Evolutionary conservation across 2,329 filamentous ascomycete species (phyloP).

Genomic region (Fusarium torulosum): DNA sequence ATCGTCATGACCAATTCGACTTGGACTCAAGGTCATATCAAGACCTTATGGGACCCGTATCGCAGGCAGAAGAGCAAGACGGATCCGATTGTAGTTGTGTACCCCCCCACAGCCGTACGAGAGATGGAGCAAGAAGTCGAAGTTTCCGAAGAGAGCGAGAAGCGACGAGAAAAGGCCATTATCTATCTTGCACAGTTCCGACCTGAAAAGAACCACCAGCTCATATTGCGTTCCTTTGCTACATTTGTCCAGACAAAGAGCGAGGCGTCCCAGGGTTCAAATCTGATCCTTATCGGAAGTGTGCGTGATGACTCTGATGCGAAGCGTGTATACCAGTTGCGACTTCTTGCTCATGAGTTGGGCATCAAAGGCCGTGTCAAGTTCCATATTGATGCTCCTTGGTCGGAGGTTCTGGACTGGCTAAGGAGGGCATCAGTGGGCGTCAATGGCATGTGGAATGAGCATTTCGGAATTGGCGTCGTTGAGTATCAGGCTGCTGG

Average conservation of each 20-base stretch:
- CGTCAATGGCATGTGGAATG: constrained; percentile 99
- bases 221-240: constrained; percentile 88
- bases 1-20: constrained; percentile 97
- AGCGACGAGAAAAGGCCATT: constrained; percentile 75
- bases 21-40: constrained; percentile 91
- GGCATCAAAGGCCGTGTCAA: constrained; percentile 85
- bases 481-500: constrained; percentile 98
- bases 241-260: constrained; percentile 72
- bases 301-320: constrained; percentile 88
- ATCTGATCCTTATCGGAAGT: constrained; percentile 87
- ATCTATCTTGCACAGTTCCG: constrained; percentile 98
- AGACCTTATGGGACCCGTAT: constrained; percentile 79
- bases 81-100: constrained; percentile 79
- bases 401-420: constrained; percentile 87
- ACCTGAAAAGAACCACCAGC: constrained; percentile 94
- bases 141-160: constrained; percentile 76
- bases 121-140: constrained; percentile 83
- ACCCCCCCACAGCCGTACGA: constrained; percentile 90
- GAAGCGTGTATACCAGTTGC: constrained; percentile 87
- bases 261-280: constrained; percentile 66
- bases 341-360: constrained; percentile 87
- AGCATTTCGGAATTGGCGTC: constrained; percentile 98
- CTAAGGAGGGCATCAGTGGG: constrained; percentile 82
- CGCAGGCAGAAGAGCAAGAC: constrained; percentile 60
- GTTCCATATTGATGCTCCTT: constrained; percentile 91